phyloP scores from a whole-genome alignment of 1,139 yeast species.

The Suzukiozyma palmioleophila region DNA sequence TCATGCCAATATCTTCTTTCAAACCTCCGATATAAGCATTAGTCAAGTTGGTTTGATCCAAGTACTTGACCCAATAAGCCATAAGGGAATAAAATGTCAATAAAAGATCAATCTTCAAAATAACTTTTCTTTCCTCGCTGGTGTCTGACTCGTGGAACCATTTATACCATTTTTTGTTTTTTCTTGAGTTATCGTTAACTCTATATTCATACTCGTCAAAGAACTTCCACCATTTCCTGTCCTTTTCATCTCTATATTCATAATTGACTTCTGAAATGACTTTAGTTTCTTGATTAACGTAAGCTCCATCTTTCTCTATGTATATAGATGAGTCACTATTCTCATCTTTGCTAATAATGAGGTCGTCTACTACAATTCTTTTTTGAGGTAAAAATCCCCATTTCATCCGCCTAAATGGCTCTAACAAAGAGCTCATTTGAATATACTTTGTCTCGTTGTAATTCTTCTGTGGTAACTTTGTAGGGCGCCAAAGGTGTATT shows the following conservation, averaged over 20 bases:
- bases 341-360: background rate
- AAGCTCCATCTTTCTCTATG: slow-evolving; percentile 8
- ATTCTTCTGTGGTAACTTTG: too few species aligned
- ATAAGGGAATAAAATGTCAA: slow-evolving; percentile 56
- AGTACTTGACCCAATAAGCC: slow-evolving; percentile 68
- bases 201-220: slow-evolving; percentile 63
- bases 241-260: slow-evolving; percentile 60
- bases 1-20: slow-evolving; percentile 53
- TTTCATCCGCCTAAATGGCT: slow-evolving; percentile 35
- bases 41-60: slow-evolving; percentile 57
- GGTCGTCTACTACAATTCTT: slow-evolving; percentile 40
- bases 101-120: slow-evolving; percentile 58
- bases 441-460: too few species aligned
- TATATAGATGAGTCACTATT: slow-evolving; percentile 1
- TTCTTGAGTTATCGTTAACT: slow-evolving; percentile 28
- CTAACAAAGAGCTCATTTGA: background rate
- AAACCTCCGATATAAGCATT: slow-evolving; percentile 71
- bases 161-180: slow-evolving; percentile 50
- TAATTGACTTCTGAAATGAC: slow-evolving; percentile 7
- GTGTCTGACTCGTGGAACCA: slow-evolving; percentile 63
- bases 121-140: slow-evolving; percentile 48
- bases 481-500: too few species aligned
- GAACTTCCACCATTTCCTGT: slow-evolving; percentile 59
- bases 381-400: slow-evolving; percentile 48
- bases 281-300: background rate